Evolutionary conservation across 371 early-diverging fungal genomes (phyloP), one percentile per base, ranked within the genome.

Genomic region (Cokeromyces recurvatus): DNA sequence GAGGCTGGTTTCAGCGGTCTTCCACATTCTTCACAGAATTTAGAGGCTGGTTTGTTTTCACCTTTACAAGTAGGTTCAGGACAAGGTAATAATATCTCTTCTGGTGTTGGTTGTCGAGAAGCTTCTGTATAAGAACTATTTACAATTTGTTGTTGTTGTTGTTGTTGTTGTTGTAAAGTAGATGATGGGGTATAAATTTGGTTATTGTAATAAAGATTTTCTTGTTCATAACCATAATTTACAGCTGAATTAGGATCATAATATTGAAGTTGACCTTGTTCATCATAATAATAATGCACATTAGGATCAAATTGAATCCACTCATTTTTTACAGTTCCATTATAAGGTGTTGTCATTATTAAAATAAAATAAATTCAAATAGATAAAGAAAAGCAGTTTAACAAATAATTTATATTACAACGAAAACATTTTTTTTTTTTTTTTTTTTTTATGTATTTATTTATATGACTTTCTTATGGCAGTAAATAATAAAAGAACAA

Each of bases 1-100:
- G 79, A 77, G 8, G 64, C 55, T 17, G 47, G 59, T 23, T 61
- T 64, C 43, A 85, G 62, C 1, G 71, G 70, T 21, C 77, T 71
- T 20, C 87, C 87, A 55, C 87, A 87, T 49, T 85, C 85, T 19
- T 77, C 77, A 55, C 87, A 87, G 46, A 87, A 87, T 55, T 87
- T 87, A 4, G 81, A 73, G 10, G 68, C 78, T 1, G 72, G 55
- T 27, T 81, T 82, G 43, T 86, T 87, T 49, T 77, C 76, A 23
- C 81, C 84, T 19, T 67, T 62, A 51, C 87, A 87, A 35, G 62
- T 67, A 12, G 77, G 66, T 41, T 73, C 73, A 17, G 81, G 78
- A 51, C 82, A 82, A 24, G 75, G 68, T 15, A 68, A 43, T 15
- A 70, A 40, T 1, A 66, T 49, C 24, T 72, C 66, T 6, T 74